Evolutionary conservation across 176 grass and related monocot genomes (phyloP), one percentile per base, ranked within the genome.

Genomic region (Cymbopogon citratus): DNA sequence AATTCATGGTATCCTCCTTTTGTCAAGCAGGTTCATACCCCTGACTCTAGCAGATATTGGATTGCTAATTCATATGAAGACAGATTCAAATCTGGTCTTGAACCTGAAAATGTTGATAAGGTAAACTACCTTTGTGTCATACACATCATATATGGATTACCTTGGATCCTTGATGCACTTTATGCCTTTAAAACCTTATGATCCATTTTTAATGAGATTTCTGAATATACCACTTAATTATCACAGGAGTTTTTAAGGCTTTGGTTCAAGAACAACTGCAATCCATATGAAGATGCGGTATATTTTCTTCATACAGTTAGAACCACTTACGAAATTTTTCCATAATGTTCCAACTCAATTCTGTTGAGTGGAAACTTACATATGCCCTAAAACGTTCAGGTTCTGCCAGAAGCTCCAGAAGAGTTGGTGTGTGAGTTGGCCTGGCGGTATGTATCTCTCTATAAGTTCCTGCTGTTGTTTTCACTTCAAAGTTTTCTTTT

Each of bases 61-160:
- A 91, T 98, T 90, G 82, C 89, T 70, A 91, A 88, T 83, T 98
- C 96, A 49, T 98, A 91, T 46, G 85, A 93, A 89, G 57, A 90
- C 51, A 91, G 86, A 71, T 95, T 98, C 40, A 91, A 83, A 39
- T 83, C 84, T 86, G 80, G 85, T 40, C 76, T 93, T 63, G 96
- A 98, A 84, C 96, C 96, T 90, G 92, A 98, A 91, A 98, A 93
- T 73, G 92, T 98, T 74, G 92, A 98, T 76, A 98, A 98, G 96
- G 96, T 98, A 83, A 66, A 19, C 41, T 64, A 27, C 16, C 27
- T 51, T 29, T 75, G 29, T 49, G 38, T 79, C 34, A 24, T 71
- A 38, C 34, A 54, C 6, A 76, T 52, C 13, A 21, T 39, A 46
- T 26, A 39, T 5, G 21, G 15, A 45, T 69, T 80, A 60, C 8